Evolutionary conservation across 1,139 yeast genomes (phyloP).

Genomic region (Magnusiomyces magnusii): DNA sequence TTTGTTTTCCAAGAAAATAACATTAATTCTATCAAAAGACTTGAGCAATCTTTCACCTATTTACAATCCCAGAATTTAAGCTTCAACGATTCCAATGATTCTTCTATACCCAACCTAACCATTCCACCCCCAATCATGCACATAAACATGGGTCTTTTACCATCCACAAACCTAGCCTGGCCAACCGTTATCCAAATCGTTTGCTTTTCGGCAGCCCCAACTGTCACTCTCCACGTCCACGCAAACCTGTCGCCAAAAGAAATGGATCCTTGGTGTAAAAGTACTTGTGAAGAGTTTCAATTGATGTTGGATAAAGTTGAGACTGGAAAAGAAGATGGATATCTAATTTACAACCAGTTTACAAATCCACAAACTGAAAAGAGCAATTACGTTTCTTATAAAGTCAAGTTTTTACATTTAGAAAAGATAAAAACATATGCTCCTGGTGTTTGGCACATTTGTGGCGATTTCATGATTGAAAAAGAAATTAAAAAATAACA

Average conservation of each 20-base stretch:
- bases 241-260: slow-evolving; percentile 55
- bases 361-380: slow-evolving; percentile 8
- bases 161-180: slow-evolving; percentile 63
- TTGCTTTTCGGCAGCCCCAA: slow-evolving; percentile 9
- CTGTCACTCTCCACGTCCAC: slow-evolving; percentile 52
- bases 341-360: not conserved
- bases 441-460: slow-evolving; percentile 78
- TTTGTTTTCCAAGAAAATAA: not conserved
- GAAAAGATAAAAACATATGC: slow-evolving; percentile 78
- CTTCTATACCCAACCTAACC: no score
- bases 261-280: slow-evolving; percentile 34
- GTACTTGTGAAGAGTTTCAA: not conserved
- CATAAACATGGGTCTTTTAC: slow-evolving; percentile 70
- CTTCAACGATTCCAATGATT: not conserved
- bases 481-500: no score
- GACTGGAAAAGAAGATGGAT: not conserved
- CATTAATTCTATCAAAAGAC: not conserved
- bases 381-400: slow-evolving; percentile 5
- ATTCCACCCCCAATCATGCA: slow-evolving; percentile 44
- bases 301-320: not conserved
- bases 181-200: slow-evolving; percentile 34
- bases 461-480: slow-evolving; percentile 41
- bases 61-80: not conserved
- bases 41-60: not conserved
- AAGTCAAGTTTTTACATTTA: slow-evolving; percentile 30